Conservation (phyloP, 1,284 basidiomycete genomes). For the Irpex rosettiformis region DNA sequence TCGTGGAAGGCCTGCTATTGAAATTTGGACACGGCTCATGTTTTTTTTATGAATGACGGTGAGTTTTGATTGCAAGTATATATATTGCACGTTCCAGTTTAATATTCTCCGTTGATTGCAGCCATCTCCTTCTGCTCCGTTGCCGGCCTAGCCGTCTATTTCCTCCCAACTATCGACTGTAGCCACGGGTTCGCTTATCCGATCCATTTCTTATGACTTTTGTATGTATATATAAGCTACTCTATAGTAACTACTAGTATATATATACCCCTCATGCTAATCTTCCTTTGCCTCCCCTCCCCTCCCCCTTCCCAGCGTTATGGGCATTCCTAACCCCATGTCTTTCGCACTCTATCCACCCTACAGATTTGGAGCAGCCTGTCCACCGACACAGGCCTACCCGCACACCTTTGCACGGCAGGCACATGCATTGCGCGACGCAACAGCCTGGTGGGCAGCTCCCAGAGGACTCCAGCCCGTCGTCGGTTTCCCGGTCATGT, state of each 20-base stretch:
- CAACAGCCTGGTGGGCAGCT: not conserved
- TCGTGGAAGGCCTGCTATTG: too few relatives aligned
- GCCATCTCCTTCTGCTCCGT: slow-evolving; percentile 12
- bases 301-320: slow-evolving; percentile 1
- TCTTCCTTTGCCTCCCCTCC: not conserved
- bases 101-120: slow-evolving; percentile 16
- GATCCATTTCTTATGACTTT: slow-evolving; percentile 14
- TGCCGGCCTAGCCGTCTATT: slow-evolving; percentile 17
- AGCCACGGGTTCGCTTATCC: slow-evolving; percentile 20
- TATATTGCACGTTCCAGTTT: too few relatives aligned
- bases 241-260: too few relatives aligned
- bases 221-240: too few relatives aligned
- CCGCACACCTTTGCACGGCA: not conserved
- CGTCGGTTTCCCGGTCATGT: not conserved
- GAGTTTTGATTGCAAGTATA: too few relatives aligned
- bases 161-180: slow-evolving; percentile 3
- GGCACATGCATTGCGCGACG: not conserved
- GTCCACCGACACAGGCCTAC: not conserved
- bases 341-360: not conserved
- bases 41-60: slow-evolving; percentile 9
- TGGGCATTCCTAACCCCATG: slow-evolving; percentile 3
- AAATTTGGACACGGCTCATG: slow-evolving; percentile 10
- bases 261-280: slow-evolving; percentile 10
- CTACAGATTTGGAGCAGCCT: not conserved
- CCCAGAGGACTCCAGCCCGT: not conserved